Percentiles rank a stretch among this genome's conserved stretches.
Conservation (phyloP, 169 alveolate species). For the Toxoplasma gondii region DNA sequence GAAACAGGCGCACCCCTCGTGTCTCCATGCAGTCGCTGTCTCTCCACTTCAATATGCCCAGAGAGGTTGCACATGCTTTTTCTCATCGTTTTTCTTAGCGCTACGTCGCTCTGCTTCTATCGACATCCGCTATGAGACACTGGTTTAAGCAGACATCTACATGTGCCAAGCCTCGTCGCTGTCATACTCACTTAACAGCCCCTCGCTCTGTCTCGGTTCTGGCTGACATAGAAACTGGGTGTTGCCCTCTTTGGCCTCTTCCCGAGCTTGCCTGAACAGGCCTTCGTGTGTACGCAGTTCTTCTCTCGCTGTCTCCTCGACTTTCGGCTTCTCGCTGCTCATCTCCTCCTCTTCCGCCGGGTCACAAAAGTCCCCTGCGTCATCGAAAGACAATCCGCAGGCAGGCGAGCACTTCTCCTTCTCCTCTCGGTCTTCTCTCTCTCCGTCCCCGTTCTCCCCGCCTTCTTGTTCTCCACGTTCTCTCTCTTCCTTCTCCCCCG, state of each 20-base stretch:
- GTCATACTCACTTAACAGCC: neutral
- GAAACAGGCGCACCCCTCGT: too few species aligned
- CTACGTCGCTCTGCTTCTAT: too few species aligned
- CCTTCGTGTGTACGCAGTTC: neutral
- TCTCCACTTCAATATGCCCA: too few species aligned
- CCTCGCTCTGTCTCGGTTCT: neutral
- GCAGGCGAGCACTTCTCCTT: neutral
- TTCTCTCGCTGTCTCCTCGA: neutral
- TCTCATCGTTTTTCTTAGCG: too few species aligned
- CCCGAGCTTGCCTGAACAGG: neutral
- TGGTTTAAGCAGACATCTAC: neutral
- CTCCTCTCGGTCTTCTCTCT: neutral
- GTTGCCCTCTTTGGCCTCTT: neutral
- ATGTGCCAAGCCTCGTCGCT: neutral
- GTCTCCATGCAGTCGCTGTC: too few species aligned
- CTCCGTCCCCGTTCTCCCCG: neutral
- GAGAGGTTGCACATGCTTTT: too few species aligned
- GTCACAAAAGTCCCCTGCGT: neutral
- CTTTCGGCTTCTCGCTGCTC: neutral
- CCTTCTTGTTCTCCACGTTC: neutral
- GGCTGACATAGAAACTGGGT: neutral
- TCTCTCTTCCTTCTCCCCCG: neutral
- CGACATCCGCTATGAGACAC: too few species aligned
- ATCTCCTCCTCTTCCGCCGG: neutral
- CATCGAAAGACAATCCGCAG: neutral